Percentiles rank a stretch among this genome's conserved stretches.
Evolutionary conservation across 805 yeast genomes (phyloP).

Genomic region (Metschnikowia henanensis): DNA sequence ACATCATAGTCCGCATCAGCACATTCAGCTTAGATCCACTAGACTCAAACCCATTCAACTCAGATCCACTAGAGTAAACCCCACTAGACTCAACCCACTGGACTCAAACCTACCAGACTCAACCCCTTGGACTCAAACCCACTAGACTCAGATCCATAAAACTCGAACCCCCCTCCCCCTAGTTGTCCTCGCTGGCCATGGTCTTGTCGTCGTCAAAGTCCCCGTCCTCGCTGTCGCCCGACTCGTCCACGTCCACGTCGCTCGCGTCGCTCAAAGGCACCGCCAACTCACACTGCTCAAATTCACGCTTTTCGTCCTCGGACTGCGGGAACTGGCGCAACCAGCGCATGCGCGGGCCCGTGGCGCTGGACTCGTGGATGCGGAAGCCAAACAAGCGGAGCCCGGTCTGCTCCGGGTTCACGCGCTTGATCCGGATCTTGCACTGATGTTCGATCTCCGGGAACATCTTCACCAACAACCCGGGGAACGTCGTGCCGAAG

Average conservation of each 20-base stretch:
- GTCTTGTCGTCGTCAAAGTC: slow-evolving; percentile 41
- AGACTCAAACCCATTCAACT: too few species aligned
- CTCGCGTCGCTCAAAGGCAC: slow-evolving; percentile 38
- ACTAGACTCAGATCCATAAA: too few species aligned
- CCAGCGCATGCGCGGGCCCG: slow-evolving; percentile 98
- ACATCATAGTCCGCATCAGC: too few species aligned
- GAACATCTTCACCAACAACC: slow-evolving; percentile 84
- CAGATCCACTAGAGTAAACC: too few species aligned
- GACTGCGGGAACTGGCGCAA: slow-evolving; percentile 73
- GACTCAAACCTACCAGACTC: too few species aligned
- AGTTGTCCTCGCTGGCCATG: slow-evolving; percentile 40
- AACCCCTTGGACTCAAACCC: too few species aligned
- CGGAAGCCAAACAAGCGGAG: slow-evolving; percentile 87
- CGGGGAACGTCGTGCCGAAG: slow-evolving; percentile 95
- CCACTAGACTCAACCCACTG: too few species aligned
- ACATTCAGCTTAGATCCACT: too few species aligned
- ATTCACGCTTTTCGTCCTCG: slow-evolving; percentile 61
- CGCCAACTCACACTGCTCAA: slow-evolving; percentile 60
- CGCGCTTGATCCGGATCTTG: slow-evolving; percentile 48
- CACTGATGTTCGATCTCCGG: slow-evolving; percentile 87
- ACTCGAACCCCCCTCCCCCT: not conserved
- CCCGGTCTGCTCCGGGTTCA: slow-evolving; percentile 56
- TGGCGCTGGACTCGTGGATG: slow-evolving; percentile 66
- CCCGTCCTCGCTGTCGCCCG: slow-evolving; percentile 25
- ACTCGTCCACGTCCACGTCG: slow-evolving; percentile 28